Evolutionary conservation across 1,139 yeast genomes (phyloP), one percentile per base, ranked within the genome.

Genomic region (Pichia sp.): DNA sequence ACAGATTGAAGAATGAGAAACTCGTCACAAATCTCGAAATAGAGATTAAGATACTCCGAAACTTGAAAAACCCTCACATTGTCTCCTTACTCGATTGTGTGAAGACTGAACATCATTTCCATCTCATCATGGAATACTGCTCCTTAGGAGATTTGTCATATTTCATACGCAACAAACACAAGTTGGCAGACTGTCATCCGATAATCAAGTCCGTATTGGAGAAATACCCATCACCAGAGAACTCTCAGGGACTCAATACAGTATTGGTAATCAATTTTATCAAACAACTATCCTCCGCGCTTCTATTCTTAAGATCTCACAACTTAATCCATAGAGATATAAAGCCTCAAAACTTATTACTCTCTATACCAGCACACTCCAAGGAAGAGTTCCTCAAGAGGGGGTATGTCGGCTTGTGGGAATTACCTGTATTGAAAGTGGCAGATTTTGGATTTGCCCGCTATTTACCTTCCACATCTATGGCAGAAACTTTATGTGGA

Each of bases 381-480:
- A 68, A 71, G 43, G 61, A 64, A 20, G 77, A 73, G 20, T 86
- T 86, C 45, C 66, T 66, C 29, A 66, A 63, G 12, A 63, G 60
- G 11, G 71, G 79, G 6, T 84, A 67, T 59, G 78, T 76, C 4
- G 96, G 96, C 0, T 64, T 80, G 44, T 83, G 93, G 78, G 94
- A 85, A 49, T 66, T 91, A 44, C 98, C 98, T 2, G 72, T 87
- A 14, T 67, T 91, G 45, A 88, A 91, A 57, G 79, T 91, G 42
- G 98, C 98, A 14, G 98, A 91, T 62, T 91, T 91, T 61, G 98
- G 98, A 1, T 93, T 91, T 64, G 98, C 98, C 6, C 69, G 98
- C 44, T 84, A 87, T 53, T 67, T 91, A 47, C 97, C 97, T 9
- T 78, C 84, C 32, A 83, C 96, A 1, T 80, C 95, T 3, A 69